Evolutionary conservation across 1,139 yeast species (phyloP).

Genomic region (Candida tropicalis): DNA sequence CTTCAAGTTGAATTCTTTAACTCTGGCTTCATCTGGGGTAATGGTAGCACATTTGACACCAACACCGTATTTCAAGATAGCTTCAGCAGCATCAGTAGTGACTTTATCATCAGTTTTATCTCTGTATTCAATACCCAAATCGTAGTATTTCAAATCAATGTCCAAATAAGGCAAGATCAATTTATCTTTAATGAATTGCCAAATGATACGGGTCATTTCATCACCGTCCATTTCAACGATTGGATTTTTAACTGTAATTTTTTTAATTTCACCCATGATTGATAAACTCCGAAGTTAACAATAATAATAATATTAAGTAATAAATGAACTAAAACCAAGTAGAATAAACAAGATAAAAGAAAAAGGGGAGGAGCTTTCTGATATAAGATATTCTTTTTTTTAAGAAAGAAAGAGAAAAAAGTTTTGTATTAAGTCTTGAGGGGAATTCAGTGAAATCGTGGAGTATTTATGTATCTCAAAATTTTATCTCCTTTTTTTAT

Average conservation of each 20-base stretch:
- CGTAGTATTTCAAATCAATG: conserved; percentile 89
- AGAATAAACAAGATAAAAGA: neutral
- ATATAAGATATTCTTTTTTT: neutral
- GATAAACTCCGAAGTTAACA: conserved; percentile 1
- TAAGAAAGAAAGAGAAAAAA: conserved; percentile 2
- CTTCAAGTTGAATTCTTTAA: conserved; percentile 83
- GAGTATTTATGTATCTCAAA: neutral
- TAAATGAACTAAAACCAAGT: neutral
- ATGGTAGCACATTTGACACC: conserved; percentile 97
- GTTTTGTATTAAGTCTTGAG: neutral
- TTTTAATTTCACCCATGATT: conserved; percentile 25
- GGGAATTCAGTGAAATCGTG: conserved; percentile 1
- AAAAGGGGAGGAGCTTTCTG: neutral
- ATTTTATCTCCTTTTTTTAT: neutral
- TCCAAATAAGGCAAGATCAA: conserved; percentile 84
- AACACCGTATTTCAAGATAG: conserved; percentile 84
- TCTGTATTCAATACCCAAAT: conserved; percentile 81
- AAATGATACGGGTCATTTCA: conserved; percentile 92
- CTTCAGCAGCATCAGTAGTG: conserved; percentile 87
- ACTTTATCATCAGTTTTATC: conserved; percentile 87
- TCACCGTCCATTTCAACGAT: conserved; percentile 97
- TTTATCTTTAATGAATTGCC: conserved; percentile 82
- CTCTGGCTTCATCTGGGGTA: conserved; percentile 97
- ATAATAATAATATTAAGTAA: neutral
- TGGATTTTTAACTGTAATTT: conserved; percentile 84